Evolutionary conservation across 1,139 yeast species (phyloP), one percentile per base, ranked within the genome.

Genomic region (Nematodospora anomalae): DNA sequence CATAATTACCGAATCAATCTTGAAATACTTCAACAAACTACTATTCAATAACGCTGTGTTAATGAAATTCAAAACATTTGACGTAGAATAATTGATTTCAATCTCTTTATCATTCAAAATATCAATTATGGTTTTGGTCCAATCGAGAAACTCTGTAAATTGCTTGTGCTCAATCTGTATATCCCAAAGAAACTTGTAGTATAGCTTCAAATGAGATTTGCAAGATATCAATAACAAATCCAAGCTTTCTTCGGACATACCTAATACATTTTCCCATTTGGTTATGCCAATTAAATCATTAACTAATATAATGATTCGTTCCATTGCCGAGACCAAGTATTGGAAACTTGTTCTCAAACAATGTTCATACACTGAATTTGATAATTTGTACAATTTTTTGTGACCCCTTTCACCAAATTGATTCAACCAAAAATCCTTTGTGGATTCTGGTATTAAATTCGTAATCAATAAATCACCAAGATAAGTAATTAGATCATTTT

Each of bases 331-430:
- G 1, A 83, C 64, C 13, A 83, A 44, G 38, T 72, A 71, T 32
- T 74, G 70, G 45, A 75, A 76, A 2, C 77, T 45, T 1, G 62
- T 51, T 41, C 73, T 70, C 36, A 80, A 58, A 1, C 71, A 55
- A 28, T 55, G 53, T 26, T 80, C 86, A 51, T 75, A 80, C 4
- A 71, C 62, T 0, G 67, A 51, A 30, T 67, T 64, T 0, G 84
- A 83, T 15, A 72, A 43, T 38, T 72, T 74, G 8, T 62, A 59
- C 75, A 90, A 75, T 47, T 76, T 68, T 45, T 77, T 80, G 29
- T 78, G 57, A 9, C 88, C 89, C 42, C 86, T 64, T 43, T 85
- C 92, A 1, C 87, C 89, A 27, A 85, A 64, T 40, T 70, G 76
- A 44, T 71, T 69, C 14, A 67, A 44, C 74, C 74, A 71, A 44